Evolutionary conservation across 495 filamentous ascomycete genomes (phyloP).

Genomic region (Hypoxylon trugodes): DNA sequence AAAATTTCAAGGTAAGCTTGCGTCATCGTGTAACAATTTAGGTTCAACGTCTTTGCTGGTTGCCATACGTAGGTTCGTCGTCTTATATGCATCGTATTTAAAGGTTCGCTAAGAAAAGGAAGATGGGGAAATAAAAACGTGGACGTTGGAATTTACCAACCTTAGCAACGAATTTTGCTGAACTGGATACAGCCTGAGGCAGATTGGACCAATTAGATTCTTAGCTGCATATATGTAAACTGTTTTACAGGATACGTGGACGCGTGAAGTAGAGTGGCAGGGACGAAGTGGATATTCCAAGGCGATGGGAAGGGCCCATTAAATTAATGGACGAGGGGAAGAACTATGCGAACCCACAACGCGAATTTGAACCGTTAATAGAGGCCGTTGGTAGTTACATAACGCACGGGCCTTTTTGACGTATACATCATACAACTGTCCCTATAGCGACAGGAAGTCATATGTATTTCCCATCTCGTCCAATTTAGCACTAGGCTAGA

Average conservation of each 20-base stretch:
- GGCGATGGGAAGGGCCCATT: slow-evolving; percentile 33
- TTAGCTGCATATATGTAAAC: background rate
- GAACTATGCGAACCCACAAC: slow-evolving; percentile 34
- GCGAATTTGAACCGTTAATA: slow-evolving; percentile 16
- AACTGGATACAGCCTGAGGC: no score
- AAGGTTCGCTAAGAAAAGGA: background rate
- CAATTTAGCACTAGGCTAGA: slow-evolving; percentile 36
- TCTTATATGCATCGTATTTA: background rate
- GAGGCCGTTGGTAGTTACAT: slow-evolving; percentile 19
- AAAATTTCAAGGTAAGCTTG: slow-evolving; percentile 14
- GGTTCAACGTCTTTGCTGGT: slow-evolving; percentile 1
- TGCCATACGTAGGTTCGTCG: background rate
- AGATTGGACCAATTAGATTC: no score
- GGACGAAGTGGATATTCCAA: slow-evolving; percentile 35
- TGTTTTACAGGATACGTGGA: slow-evolving; percentile 5
- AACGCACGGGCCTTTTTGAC: background rate
- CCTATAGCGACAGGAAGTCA: background rate
- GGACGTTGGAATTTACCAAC: slow-evolving; percentile 21
- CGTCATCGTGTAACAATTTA: slow-evolving; percentile 32
- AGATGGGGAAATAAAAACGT: background rate
- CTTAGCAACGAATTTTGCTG: slow-evolving; percentile 15
- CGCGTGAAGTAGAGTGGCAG: slow-evolving; percentile 31
- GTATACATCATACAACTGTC: background rate
- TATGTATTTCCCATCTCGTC: slow-evolving; percentile 25
- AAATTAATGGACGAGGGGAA: slow-evolving; percentile 39